Evolutionary conservation across 345 rosid genomes (phyloP), one percentile per base, ranked within the genome.

Genomic region (Alliaria petiolata): DNA sequence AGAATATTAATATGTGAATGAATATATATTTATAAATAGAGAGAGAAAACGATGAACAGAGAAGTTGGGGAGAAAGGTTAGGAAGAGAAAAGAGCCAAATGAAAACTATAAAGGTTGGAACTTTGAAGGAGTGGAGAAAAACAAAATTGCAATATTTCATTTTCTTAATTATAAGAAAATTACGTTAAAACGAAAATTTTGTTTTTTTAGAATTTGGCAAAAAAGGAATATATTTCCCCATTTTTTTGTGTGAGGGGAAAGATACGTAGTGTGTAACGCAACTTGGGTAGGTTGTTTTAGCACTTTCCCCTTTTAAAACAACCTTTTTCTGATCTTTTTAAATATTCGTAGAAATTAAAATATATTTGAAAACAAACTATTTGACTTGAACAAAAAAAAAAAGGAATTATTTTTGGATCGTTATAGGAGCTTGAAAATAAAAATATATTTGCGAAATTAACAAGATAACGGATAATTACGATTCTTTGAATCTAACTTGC

Each of bases 261-360:
- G 71, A 56, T 64, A 56, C 76, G 76, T 76, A 64, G 67, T 70
- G 76, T 76, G 76, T 64, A 70, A 76, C 76, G 80, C 80, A 76
- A 70, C 80, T 70, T 76, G 80, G 62, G 67, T 70, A 76, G 72
- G 76, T 76, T 76, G 80, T 76, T 76, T 76, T 49, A 70, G 76
- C 80, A 70, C 71, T 76, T 76, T 64, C 67, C 17, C 40, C 67
- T 70, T 70, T 76, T 44, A 19, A 40, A 46, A 44, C 42, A 52
- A 26, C 50, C n/a, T n/a, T n/a, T 74, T 76, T 43, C 34, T 28
- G 12, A 31, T 17, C 79, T 61, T 61, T 68, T 66, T 31, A 30
- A 40, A 61, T 75, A 61, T 62, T 75, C 65, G 35, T 16, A 36
- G 2, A 46, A n/a, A n/a, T n/a, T n/a, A n/a, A n/a, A n/a, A 54